phyloP scores from a whole-genome alignment of 345 rosid species.

The Gossypium arboreum region DNA sequence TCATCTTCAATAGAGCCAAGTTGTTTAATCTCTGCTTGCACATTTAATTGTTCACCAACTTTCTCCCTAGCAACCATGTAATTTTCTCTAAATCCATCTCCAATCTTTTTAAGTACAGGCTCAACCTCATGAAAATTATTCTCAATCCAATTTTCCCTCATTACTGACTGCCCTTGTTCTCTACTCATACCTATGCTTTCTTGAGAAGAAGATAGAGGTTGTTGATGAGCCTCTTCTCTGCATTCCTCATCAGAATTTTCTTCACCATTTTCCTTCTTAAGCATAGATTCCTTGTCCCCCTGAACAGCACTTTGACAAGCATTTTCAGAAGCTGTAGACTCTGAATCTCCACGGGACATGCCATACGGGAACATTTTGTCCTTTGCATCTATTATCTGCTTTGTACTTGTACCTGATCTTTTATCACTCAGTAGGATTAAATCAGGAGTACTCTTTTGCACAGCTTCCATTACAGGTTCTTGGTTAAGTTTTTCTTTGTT shows the following conservation, averaged over 20 bases:
- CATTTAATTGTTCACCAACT: constrained; percentile 31
- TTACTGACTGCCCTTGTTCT: constrained; percentile 27
- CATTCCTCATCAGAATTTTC: constrained; percentile 5
- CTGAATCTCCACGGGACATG: constrained; percentile 23
- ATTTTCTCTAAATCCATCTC: constrained; percentile 69
- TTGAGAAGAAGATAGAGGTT: constrained; percentile 11
- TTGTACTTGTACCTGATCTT: constrained; percentile 18
- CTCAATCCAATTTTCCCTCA: constrained; percentile 59
- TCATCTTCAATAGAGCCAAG: constrained; percentile 45
- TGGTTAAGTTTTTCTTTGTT: constrained; percentile 24
- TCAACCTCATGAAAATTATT: constrained; percentile 60
- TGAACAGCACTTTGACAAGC: constrained; percentile 22
- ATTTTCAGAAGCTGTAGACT: constrained; percentile 24
- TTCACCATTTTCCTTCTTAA: constrained; percentile 25
- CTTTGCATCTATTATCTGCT: constrained; percentile 23
- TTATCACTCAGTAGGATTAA: constrained; percentile 20
- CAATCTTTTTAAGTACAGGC: constrained; percentile 63
- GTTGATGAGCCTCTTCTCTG: constrained; percentile 18
- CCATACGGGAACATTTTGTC: constrained; percentile 14
- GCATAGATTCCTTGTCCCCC: constrained; percentile 22
- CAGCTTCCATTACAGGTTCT: constrained; percentile 22
- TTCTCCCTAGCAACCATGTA: constrained; percentile 64
- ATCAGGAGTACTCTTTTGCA: constrained; percentile 23
- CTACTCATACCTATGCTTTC: constrained; percentile 17
- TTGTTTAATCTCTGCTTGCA: constrained; percentile 32